phyloP scores from a whole-genome alignment of 805 yeast genomes.

The Metschnikowia lachancei region DNA sequence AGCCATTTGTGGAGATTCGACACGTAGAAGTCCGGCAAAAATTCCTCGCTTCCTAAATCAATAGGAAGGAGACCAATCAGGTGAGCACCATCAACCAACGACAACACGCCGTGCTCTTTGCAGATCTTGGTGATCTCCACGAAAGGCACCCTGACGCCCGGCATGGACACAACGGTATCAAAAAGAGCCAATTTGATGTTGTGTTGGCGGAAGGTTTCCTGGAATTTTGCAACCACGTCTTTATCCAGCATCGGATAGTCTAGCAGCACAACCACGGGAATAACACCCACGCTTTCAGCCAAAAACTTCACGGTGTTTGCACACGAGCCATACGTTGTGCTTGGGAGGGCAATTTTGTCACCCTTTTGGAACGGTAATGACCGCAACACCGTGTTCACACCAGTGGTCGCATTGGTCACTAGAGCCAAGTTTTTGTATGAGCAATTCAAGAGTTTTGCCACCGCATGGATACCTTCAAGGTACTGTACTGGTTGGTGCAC shows the following conservation, averaged over 20 bases:
- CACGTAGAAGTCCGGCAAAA: slow-evolving; percentile 58
- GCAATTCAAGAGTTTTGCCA: slow-evolving; percentile 45
- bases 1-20: slow-evolving; percentile 73
- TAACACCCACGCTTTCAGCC: slow-evolving; percentile 28
- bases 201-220: slow-evolving; percentile 21
- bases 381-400: slow-evolving; percentile 55
- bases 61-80: slow-evolving; percentile 53
- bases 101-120: slow-evolving; percentile 43
- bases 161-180: slow-evolving; percentile 62
- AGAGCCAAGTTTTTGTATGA: slow-evolving; percentile 50
- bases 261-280: slow-evolving; percentile 19
- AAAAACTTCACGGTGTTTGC: slow-evolving; percentile 48
- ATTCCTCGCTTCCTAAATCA: slow-evolving; percentile 30
- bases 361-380: slow-evolving; percentile 50
- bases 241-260: slow-evolving; percentile 19
- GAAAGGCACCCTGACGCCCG: slow-evolving; percentile 60
- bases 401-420: slow-evolving; percentile 59
- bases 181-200: slow-evolving; percentile 45
- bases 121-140: slow-evolving; percentile 46
- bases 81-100: slow-evolving; percentile 74
- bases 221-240: slow-evolving; percentile 26
- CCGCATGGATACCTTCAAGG: slow-evolving; percentile 32
- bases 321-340: slow-evolving; percentile 56
- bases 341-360: slow-evolving; percentile 49
- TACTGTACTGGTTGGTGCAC: slow-evolving; percentile 27